These are phyloP conservation scores for Carpinus viminea DNA, from an alignment of 306 rosid species.

Conservation along the genomic window DNA sequence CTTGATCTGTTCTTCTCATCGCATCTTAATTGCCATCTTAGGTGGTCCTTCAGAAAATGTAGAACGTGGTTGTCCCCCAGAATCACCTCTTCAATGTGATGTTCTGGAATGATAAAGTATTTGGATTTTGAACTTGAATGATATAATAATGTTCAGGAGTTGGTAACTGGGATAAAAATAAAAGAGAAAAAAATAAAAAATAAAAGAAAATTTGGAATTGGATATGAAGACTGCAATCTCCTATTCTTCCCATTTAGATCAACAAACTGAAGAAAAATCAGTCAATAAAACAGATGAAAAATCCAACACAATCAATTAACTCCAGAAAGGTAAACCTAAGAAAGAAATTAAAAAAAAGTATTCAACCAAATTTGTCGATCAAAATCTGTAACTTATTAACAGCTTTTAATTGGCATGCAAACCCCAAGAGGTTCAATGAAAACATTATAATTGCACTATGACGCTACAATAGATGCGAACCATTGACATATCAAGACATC, in stretches of 20 bases:
- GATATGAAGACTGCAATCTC: neutral
- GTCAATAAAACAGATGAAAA: too few species aligned
- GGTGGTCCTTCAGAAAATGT: neutral
- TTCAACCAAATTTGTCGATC: too few species aligned
- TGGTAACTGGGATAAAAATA: neutral
- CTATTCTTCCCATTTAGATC: neutral
- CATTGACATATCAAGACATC: neutral
- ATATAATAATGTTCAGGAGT: neutral
- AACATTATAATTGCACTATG: neutral
- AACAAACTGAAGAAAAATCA: neutral
- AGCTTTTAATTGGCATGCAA: too few species aligned
- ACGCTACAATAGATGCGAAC: neutral
- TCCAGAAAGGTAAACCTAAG: too few species aligned
- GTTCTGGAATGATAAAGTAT: neutral
- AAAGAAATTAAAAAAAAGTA: too few species aligned
- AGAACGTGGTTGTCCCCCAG: neutral
- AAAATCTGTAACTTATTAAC: too few species aligned
- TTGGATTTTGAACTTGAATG: neutral
- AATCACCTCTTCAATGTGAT: neutral
- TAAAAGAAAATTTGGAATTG: neutral
- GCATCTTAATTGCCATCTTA: neutral
- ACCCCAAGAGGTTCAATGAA: too few species aligned
- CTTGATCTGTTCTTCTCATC: neutral
- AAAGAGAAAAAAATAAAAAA: too few species aligned
- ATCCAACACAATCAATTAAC: too few species aligned